phyloP scores from a whole-genome alignment of 2,329 filamentous ascomycete species.

The Aureobasidium melanogenum region DNA sequence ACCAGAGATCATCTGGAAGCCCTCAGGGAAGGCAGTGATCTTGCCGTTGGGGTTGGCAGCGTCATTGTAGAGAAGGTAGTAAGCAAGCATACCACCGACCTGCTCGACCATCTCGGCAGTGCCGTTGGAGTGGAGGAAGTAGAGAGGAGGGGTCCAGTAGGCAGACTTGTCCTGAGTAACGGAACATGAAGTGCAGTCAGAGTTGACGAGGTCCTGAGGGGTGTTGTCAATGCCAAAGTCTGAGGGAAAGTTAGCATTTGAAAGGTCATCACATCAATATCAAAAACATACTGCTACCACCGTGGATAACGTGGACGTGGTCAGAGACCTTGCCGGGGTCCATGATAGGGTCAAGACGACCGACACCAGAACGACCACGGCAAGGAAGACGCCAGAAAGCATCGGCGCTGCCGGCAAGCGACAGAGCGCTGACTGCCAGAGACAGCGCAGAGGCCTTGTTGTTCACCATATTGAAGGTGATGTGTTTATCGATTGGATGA shows the following conservation, averaged over 20 bases:
- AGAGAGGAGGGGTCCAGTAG: conserved; percentile 72
- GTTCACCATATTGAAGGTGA: conserved; percentile 7
- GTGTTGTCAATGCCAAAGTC: conserved; percentile 55
- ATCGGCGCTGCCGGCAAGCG: conserved; percentile 23
- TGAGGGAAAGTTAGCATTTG: conserved; percentile 28
- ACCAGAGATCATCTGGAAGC: conserved; percentile 78
- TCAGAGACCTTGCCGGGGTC: conserved; percentile 48
- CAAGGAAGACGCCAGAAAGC: conserved; percentile 92
- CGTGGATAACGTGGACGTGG: conserved; percentile 69
- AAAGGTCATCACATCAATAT: neutral
- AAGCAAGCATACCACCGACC: conserved; percentile 78
- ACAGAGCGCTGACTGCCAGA: conserved; percentile 19
- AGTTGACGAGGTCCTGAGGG: conserved; percentile 48
- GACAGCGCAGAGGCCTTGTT: conserved; percentile 13
- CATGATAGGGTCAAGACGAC: conserved; percentile 62
- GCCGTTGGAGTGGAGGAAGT: conserved; percentile 64
- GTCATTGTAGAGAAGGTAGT: conserved; percentile 70
- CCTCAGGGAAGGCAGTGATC: conserved; percentile 63
- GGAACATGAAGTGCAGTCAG: conserved; percentile 70
- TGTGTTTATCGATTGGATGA: conserved; percentile 2
- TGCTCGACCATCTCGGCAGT: conserved; percentile 61
- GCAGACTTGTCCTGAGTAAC: conserved; percentile 76
- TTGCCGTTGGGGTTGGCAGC: conserved; percentile 21
- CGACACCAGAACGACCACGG: conserved; percentile 58
- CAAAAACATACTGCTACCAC: conserved; percentile 58